Base-by-base conservation (phyloP, 768 basidiomycete species). In the Neoboletus subvelutipes region DNA sequence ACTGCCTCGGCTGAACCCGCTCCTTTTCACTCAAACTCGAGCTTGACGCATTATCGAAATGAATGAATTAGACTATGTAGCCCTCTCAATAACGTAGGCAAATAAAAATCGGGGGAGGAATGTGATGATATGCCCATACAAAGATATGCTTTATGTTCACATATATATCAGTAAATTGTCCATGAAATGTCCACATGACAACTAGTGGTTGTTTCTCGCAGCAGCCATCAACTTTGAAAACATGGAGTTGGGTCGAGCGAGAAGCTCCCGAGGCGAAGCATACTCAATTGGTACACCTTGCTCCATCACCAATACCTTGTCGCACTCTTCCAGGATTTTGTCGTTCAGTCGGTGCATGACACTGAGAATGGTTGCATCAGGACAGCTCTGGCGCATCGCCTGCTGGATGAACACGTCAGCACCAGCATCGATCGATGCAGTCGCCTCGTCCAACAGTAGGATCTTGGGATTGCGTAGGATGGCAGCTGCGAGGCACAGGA, bases 371-470 rank as follows among this genome's bases (percentile, higher is more conserved):
- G 70, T 71, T 3, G 69, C 69, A 17, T 55, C 31, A 15, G 69
- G 66, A 52, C 70, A 71, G 55, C 67, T 71, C 37, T 28, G 58
- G 42, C 69, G 69, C 65, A 70, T 69, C 5, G 67, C 71, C 31
- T 70, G 60, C 28, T 71, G 67, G 48, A 86, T 76, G 17, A 94
- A 92, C 31, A 97, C 92, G 53, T 93, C 84, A 20, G 92, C 77
- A 36, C 94, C 86, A 6, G 94, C 83, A 71, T 97, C 94, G 54
- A 98, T 80, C 31, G 88, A 87, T 13, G 87, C 89, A 1, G 69
- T 71, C 34, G 71, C 70, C 56, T 72, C 71, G 55, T 72, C 71
- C 57, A 72, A 54, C 4, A 71, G 56, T 7, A 72, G 51, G 43
- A 72, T 72, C 45, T 50, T 67, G 22, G 69, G 71, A 45, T 72